Evolutionary conservation across 345 rosid species (phyloP), one percentile per base, ranked within the genome.

Genomic region (Raphanus sativus): DNA sequence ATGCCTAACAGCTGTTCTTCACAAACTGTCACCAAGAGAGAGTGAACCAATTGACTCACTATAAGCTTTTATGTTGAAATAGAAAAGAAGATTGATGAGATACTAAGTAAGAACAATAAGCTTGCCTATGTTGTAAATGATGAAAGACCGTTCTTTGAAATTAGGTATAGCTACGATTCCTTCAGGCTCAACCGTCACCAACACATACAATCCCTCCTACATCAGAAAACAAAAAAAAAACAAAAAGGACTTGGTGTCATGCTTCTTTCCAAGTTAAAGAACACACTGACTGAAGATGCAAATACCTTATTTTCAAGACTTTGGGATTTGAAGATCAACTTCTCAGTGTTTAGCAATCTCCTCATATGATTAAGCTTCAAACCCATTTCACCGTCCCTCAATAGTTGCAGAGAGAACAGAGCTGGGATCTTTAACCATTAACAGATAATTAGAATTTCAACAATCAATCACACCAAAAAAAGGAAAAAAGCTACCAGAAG

Each of bases 41-140:
- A 52, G 9, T 16, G 21, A 63, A 52, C 4, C 36, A 76, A 7
- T 52, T 40, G 10, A 63, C 48, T 65, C n/a, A 7, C 36, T 21
- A 61, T 45, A 29, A 79, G 62, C 56, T 25, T 34, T 15, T n/a
- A 61, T 2, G 30, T 42, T 25, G 42, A 3, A 2, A 36, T 34
- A 55, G 25, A 25, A 2, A 64, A 54, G 5, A 62, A 32, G 50
- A 65, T 9, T 10, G 55, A 45, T 26, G 26, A 64, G n/a, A 59
- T 11, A 25, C 8, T 6, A 73, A 58, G 8, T 59, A 59, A 21
- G 26, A 65, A 7, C 1, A 62, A 32, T 36, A 32, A 56, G 5
- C 70, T 77, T 89, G 87, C 98, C 94, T 81, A 92, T 89, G 66
- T 95, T 92, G 77, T 89, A 95, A 61, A 87, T 78, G 78, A 92